phyloP scores from a whole-genome alignment of 768 basidiomycete genomes.

The Sistotremastrum niveocremeum region DNA sequence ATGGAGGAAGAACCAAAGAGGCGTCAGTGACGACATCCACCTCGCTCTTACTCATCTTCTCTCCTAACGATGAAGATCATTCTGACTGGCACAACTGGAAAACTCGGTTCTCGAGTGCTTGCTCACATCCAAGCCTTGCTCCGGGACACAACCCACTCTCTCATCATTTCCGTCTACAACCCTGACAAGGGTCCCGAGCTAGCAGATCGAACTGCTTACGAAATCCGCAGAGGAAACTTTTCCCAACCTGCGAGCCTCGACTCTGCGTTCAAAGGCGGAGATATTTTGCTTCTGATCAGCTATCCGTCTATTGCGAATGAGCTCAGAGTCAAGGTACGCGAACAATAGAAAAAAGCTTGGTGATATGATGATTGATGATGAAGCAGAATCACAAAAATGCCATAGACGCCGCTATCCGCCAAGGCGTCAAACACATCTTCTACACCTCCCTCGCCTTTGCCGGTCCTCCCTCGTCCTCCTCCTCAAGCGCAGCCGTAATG shows the following conservation, averaged over 20 bases:
- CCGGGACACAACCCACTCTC: slow-evolving; percentile 16
- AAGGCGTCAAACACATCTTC: slow-evolving; percentile 20
- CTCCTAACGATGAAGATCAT: slow-evolving; percentile 14
- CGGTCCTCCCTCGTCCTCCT: slow-evolving; percentile 2
- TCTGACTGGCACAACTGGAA: slow-evolving; percentile 23
- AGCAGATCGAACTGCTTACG: slow-evolving; percentile 11
- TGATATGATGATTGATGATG: not conserved
- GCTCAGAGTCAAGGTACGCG: slow-evolving; percentile 11
- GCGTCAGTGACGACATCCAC: too few species aligned
- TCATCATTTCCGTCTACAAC: slow-evolving; percentile 20
- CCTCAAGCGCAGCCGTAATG: slow-evolving; percentile 18
- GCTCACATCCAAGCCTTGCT: slow-evolving; percentile 14
- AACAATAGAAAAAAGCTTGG: too few species aligned
- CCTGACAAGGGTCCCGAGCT: slow-evolving; percentile 14
- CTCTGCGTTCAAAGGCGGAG: slow-evolving; percentile 19
- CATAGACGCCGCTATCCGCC: slow-evolving; percentile 22
- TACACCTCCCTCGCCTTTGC: slow-evolving; percentile 24
- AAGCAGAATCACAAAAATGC: slow-evolving; percentile 15
- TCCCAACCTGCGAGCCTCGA: slow-evolving; percentile 18
- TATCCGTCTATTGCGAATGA: slow-evolving; percentile 20
- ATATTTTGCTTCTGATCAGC: slow-evolving; percentile 21
- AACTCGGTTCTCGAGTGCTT: slow-evolving; percentile 22
- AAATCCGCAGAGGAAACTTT: slow-evolving; percentile 20
- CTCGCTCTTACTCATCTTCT: too few species aligned
- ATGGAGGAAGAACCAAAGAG: too few species aligned